Base-by-base conservation (phyloP, 208 protist genomes). In the Leishmania tropica region DNA sequence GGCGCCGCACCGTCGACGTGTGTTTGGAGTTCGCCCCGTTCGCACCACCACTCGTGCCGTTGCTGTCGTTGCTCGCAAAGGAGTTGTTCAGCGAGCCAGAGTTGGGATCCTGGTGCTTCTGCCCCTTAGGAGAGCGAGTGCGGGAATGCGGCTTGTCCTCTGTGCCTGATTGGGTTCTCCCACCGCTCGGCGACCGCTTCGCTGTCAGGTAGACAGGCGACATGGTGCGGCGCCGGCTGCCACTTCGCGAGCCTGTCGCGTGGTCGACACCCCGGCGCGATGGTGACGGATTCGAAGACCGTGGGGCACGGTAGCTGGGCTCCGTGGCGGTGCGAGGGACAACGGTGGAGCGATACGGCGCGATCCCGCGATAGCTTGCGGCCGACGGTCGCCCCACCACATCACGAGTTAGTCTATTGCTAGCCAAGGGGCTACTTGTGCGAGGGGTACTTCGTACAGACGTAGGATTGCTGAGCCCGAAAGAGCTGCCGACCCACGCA, bases 311-410 rank as follows among this genome's bases (percentile, higher is more conserved):
- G 24, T 82, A 81, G 65, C 8, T 42, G 0, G 72, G 10, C 47
- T 83, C 84, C 17, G 24, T 58, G 1, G 42, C 28, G 70, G 48
- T 35, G 35, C 83, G 83, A 42, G 77, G 47, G 56, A 54, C 79
- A 10, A 72, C 58, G 24, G 72, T 81, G 1, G 85, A 85, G 60
- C 91, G 88, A 21, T 87, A 89, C 19, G 91, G 91, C 37, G 91
- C 80, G 53, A 94, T 94, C 60, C 87, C 88, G 78, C 84, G 87
- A 81, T 94, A 94, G 51, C 84, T 84, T 24, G 83, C 87, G n/a
- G 76, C 76, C 10, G 80, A 70, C 62, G 72, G 81, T 8, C 71
- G 80, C 5, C 81, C 64, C 24, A 79, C 45, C 42, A 76, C 73
- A 51, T 80, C 76, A 42, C 76, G 60, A 21, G 47, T 60, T 10